Percentiles rank a stretch among this genome's conserved stretches.
Evolutionary conservation across 305 asterid species (phyloP).

Genomic region (Stenogyne calaminthoides): DNA sequence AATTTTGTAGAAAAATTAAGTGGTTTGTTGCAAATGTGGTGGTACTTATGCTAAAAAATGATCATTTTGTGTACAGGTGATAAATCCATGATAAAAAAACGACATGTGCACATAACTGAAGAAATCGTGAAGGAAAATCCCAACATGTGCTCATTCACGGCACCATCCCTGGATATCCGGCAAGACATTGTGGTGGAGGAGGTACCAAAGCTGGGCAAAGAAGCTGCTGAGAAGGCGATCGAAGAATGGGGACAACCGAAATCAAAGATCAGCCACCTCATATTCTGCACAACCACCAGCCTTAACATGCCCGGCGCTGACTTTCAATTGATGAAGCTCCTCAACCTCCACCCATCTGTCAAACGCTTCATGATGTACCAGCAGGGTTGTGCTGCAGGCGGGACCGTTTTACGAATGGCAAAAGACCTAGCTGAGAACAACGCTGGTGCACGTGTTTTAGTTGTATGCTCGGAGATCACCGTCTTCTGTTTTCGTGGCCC

Average conservation of each 20-base stretch:
- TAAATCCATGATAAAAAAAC: too few species aligned
- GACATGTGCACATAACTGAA: too few species aligned
- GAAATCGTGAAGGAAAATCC: too few species aligned
- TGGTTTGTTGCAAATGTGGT: too few species aligned
- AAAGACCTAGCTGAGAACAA: constrained; percentile 74
- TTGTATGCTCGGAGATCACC: constrained; percentile 67
- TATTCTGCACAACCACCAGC: neutral
- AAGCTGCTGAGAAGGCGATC: constrained; percentile 62
- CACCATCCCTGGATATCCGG: constrained; percentile 61
- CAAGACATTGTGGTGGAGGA: constrained; percentile 60
- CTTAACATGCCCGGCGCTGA: neutral
- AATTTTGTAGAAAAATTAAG: too few species aligned
- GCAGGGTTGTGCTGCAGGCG: constrained; percentile 32
- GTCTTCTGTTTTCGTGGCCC: constrained; percentile 64
- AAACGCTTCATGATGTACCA: neutral
- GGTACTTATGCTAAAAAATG: too few species aligned
- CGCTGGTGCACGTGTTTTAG: constrained; percentile 57
- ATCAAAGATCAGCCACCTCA: neutral
- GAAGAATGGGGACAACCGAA: neutral
- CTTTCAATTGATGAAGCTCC: neutral
- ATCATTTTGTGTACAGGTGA: too few species aligned
- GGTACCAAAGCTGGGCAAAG: constrained; percentile 59
- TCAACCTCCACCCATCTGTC: neutral
- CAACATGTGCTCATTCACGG: constrained; percentile 48
- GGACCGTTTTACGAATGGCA: constrained; percentile 65